Base-by-base conservation (phyloP, 352 stramenopile genomes). In the Phytopythium kandeliae region DNA sequence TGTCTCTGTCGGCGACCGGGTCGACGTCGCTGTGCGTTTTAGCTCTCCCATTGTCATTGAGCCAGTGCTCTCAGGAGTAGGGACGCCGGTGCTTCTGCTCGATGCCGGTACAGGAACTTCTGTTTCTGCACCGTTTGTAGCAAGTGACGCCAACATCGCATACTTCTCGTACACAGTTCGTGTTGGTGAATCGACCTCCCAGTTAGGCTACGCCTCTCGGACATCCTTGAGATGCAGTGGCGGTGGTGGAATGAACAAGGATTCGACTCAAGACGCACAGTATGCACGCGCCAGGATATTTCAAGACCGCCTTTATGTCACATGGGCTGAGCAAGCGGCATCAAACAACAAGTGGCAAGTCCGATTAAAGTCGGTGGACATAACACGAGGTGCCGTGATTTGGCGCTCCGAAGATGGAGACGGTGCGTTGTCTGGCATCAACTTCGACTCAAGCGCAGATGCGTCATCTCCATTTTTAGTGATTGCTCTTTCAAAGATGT, bases 121-220 rank as follows among this genome's bases (percentile, higher is more conserved):
- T 2, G 40, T 63, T 1, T 9, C 42, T 5, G 51, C 71, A 0
- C 55, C 55, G 2, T 68, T 79, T 7, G 51, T 83, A 25, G 58
- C 65, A 25, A 63, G 48, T 7, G 70, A 79, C 26, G 61, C 70
- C 25, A 58, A 78, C 36, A 41, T 55, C 2, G 38, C 85, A 4
- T 92, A 78, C 45, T 89, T 92, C 40, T 60, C 65, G 2, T 78
- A 81, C 16, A 65, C 57, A 0, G 59, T 92, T 15, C 37, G 44
- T 10, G 17, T 35, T 0, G 65, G 68, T 0, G 67, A 89, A 26
- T 86, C 81, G 7, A 78, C 62, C 0, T 51, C 48, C 2, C 69
- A 63, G 2, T 35, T 88, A 0, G 48, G 65, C 2, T 86, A 83
- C 52, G 63, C 55, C n/a, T 62, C 63, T 3, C 57, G 65, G 33